Percentiles rank a stretch among this genome's conserved stretches.
phyloP scores from a whole-genome alignment of 2,329 filamentous ascomycete genomes.

The Pyrenochaeta sp. region DNA sequence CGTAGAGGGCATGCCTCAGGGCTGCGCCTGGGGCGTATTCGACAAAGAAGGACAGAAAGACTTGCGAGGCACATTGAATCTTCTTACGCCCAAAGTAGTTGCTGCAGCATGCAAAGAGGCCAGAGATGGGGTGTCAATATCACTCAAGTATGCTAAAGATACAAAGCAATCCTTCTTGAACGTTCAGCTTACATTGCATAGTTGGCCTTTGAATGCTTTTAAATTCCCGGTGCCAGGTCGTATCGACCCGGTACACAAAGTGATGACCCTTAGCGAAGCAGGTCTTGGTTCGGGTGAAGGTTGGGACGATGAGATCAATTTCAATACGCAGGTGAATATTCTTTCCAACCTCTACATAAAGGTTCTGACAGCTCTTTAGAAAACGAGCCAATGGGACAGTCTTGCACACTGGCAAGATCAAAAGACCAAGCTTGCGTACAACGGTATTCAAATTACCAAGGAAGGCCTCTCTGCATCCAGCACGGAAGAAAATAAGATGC shows the following conservation, averaged over 20 bases:
- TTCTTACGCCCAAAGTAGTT: slow-evolving; percentile 55
- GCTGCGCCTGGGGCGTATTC: slow-evolving; percentile 60
- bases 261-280: slow-evolving; percentile 23
- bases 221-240: slow-evolving; percentile 33
- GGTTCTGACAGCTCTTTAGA: too few species aligned
- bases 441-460: slow-evolving; percentile 17
- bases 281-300: slow-evolving; percentile 22
- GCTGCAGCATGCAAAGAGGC: slow-evolving; percentile 50
- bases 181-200: slow-evolving; percentile 1
- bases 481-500: slow-evolving; percentile 16
- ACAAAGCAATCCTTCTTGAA: neutral
- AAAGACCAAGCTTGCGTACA: slow-evolving; percentile 17
- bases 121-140: slow-evolving; percentile 18
- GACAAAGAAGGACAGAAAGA: slow-evolving; percentile 56
- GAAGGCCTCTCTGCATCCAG: slow-evolving; percentile 12
- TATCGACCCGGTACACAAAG: slow-evolving; percentile 35
- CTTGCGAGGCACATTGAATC: slow-evolving; percentile 61
- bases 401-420: slow-evolving; percentile 29
- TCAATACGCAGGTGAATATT: slow-evolving; percentile 38
- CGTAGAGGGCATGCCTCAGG: slow-evolving; percentile 20
- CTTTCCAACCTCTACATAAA: too few species aligned
- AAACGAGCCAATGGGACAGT: slow-evolving; percentile 37
- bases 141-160: slow-evolving; percentile 15
- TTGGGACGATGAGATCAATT: slow-evolving; percentile 28
- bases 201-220: slow-evolving; percentile 20